Conservation (phyloP, 306 rosid species). For the Nissolia schottii region DNA sequence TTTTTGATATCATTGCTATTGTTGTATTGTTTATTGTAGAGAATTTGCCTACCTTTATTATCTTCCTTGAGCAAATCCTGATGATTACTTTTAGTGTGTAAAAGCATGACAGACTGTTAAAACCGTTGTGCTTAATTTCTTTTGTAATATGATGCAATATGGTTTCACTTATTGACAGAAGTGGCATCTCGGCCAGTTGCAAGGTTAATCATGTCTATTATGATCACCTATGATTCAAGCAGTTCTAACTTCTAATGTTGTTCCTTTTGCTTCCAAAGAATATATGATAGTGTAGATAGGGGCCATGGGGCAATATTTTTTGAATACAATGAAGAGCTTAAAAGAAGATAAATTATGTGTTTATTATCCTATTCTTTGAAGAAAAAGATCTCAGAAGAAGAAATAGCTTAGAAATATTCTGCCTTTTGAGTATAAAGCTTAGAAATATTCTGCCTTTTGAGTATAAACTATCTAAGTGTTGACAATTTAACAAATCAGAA, state of each 20-base stretch:
- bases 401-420: neutral
- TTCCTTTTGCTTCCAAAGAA: neutral
- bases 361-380: neutral
- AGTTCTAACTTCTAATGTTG: neutral
- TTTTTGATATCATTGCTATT: neutral
- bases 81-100: neutral
- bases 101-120: neutral
- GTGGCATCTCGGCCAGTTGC: neutral
- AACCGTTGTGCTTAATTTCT: neutral
- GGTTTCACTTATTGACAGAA: neutral
- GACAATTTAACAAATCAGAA: neutral
- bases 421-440: neutral
- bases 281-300: neutral
- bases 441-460: neutral
- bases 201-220: constrained; percentile 6
- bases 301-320: neutral
- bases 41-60: neutral
- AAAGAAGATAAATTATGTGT: neutral
- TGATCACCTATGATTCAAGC: neutral
- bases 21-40: neutral
- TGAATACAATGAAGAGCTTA: neutral
- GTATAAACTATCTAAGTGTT: neutral
- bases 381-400: neutral
- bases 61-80: neutral
- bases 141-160: neutral